Percentiles rank a stretch among this genome's conserved stretches.
Evolutionary conservation across 2,329 filamentous ascomycete genomes (phyloP).

Genomic region (Fusarium dlaminii): DNA sequence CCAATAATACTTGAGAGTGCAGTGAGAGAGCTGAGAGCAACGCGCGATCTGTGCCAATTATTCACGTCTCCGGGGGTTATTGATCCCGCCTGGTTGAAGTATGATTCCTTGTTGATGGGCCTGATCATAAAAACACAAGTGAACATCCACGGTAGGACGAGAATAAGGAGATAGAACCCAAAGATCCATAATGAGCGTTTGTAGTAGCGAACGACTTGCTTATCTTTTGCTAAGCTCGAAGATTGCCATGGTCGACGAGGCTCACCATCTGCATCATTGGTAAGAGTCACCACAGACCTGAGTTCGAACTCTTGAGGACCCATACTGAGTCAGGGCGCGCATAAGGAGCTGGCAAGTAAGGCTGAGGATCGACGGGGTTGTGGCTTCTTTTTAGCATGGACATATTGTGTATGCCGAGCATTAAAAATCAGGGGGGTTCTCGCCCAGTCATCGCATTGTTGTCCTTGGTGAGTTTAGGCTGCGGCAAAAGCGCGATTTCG

Average conservation of each 20-base stretch:
- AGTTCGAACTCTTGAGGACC: background rate
- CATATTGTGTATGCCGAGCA: background rate
- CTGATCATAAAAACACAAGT: slow-evolving; percentile 25
- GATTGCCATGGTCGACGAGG: background rate
- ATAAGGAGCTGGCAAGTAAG: background rate
- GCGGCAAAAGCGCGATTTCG: background rate
- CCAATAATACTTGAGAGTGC: background rate
- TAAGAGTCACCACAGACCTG: background rate
- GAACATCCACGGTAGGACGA: slow-evolving; percentile 15
- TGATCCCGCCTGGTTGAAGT: slow-evolving; percentile 7
- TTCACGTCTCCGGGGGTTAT: background rate
- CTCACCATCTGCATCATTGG: background rate
- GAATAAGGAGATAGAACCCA: background rate
- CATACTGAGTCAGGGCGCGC: background rate
- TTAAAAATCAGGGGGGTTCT: background rate
- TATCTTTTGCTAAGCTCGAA: background rate
- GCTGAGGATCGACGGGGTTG: background rate
- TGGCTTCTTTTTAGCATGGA: background rate
- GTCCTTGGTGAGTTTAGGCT: background rate
- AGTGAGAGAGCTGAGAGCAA: background rate
- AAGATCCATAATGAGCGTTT: background rate
- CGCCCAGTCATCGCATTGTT: background rate
- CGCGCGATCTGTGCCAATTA: background rate
- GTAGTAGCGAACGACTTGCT: background rate
- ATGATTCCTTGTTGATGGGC: slow-evolving; percentile 6